These are phyloP conservation scores for Scolecobasidium constrictum DNA, from an alignment of 2,329 filamentous ascomycete species.

Conservation along the genomic window DNA sequence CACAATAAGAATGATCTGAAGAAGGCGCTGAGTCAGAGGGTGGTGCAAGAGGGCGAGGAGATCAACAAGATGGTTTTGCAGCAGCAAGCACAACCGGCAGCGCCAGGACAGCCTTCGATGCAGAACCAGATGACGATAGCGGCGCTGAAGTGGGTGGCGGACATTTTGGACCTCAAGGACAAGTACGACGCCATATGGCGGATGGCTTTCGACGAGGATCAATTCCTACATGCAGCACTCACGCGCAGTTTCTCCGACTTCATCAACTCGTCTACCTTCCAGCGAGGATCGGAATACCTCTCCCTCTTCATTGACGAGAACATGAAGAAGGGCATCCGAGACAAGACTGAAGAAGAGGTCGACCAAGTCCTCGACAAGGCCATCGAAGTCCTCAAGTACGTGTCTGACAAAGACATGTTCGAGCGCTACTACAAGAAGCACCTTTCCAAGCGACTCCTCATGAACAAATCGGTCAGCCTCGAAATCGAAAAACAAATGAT, in stretches of 20 bases:
- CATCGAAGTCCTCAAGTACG: constrained; percentile 75
- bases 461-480: constrained; percentile 80
- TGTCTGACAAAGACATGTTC: constrained; percentile 88
- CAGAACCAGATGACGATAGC: constrained; percentile 61
- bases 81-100: constrained; percentile 39
- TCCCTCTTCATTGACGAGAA: constrained; percentile 97
- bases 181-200: constrained; percentile 78
- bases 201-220: constrained; percentile 62
- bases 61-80: constrained; percentile 60
- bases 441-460: constrained; percentile 73
- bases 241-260: constrained; percentile 85
- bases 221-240: constrained; percentile 68
- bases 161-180: constrained; percentile 73
- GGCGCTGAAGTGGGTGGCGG: constrained; percentile 91
- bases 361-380: constrained; percentile 80
- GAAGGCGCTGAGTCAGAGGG: constrained; percentile 58
- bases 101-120: constrained; percentile 30
- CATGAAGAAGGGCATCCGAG: constrained; percentile 85
- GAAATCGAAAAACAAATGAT: constrained; percentile 96
- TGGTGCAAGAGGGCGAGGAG: constrained; percentile 69
- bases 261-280: constrained; percentile 66
- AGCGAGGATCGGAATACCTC: constrained; percentile 77
- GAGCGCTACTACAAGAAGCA: constrained; percentile 98
- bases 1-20: constrained; percentile 59
- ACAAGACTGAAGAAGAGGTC: constrained; percentile 81